Evolutionary conservation across 148 eudicot genomes (phyloP).

Genomic region (Fagopyrum homotropicum): DNA sequence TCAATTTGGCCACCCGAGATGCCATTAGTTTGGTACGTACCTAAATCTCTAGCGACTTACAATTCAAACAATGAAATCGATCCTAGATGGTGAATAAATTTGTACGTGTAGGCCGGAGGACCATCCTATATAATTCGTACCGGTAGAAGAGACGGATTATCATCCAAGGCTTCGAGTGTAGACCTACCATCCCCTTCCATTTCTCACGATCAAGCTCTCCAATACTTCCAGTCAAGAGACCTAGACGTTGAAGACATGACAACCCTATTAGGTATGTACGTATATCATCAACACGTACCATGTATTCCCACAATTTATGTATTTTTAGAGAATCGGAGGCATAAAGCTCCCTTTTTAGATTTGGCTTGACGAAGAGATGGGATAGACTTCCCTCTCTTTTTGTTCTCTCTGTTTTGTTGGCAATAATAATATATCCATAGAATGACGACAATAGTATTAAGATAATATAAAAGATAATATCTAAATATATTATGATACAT

Average conservation of each 20-base stretch:
- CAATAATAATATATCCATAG: too few species aligned
- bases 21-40: not conserved
- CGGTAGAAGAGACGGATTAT: conserved; percentile 70
- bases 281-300: too few species aligned
- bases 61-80: not conserved
- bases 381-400: too few species aligned
- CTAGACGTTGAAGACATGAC: conserved; percentile 50
- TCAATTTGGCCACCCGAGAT: conserved; percentile 6
- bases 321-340: too few species aligned
- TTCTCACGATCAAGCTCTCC: conserved; percentile 34
- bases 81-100: too few species aligned
- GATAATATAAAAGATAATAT: too few species aligned
- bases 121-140: conserved; percentile 72
- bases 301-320: not conserved
- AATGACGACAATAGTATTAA: too few species aligned
- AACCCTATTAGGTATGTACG: conserved; percentile 52
- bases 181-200: conserved; percentile 64
- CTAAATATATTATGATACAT: too few species aligned
- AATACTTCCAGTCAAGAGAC: conserved; percentile 46
- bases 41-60: not conserved
- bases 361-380: too few species aligned
- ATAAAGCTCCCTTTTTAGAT: too few species aligned
- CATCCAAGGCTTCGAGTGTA: conserved; percentile 49
- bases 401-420: too few species aligned
- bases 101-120: conserved; percentile 53